Percentiles rank a stretch among this genome's conserved stretches.
Evolutionary conservation across 306 rosid genomes (phyloP).

Genomic region (Malus asiatica): DNA sequence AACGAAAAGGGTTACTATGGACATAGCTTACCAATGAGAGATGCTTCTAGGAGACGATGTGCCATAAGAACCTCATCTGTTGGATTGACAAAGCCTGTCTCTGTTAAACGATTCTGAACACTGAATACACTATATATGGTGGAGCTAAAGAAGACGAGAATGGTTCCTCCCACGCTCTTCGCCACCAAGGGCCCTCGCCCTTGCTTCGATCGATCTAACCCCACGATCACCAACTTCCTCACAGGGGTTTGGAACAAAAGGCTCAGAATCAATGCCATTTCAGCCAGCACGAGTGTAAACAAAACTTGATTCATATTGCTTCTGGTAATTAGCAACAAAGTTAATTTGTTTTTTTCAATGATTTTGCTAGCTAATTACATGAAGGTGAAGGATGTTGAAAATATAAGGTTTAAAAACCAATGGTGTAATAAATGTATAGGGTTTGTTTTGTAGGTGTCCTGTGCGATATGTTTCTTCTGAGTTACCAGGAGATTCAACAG

Average conservation of each 20-base stretch:
- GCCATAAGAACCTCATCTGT: conserved; percentile 56
- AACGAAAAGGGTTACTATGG: background rate
- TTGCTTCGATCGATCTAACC: conserved; percentile 43
- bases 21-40: conserved; percentile 38
- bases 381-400: background rate
- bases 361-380: background rate
- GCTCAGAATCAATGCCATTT: conserved; percentile 35
- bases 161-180: conserved; percentile 53
- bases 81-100: conserved; percentile 38
- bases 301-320: conserved; percentile 42
- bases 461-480: background rate
- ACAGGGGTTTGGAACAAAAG: conserved; percentile 48
- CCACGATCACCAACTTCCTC: conserved; percentile 32
- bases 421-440: background rate
- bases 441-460: background rate
- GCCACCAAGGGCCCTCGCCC: conserved; percentile 46
- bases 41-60: conserved; percentile 41
- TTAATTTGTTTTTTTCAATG: background rate
- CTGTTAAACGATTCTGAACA: conserved; percentile 33
- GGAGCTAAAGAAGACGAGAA: conserved; percentile 40
- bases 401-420: background rate
- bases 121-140: conserved; percentile 23
- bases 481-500: background rate
- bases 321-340: background rate
- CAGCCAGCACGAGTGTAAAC: conserved; percentile 24